phyloP scores from a whole-genome alignment of 768 basidiomycete species.

The Kwoniella bestiolae region DNA sequence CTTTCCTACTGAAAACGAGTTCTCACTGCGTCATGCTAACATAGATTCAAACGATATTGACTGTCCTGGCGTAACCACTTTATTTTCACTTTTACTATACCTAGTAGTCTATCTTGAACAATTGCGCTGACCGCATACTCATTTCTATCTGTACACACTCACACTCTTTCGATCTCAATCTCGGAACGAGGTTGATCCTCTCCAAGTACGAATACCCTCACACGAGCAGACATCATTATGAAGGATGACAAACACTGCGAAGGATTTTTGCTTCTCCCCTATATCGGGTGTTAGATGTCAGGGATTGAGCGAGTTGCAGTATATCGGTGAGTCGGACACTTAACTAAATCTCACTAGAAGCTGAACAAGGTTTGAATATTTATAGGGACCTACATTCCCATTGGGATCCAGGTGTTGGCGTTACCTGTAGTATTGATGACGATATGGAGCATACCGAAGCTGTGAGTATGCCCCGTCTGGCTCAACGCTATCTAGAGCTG shows the following conservation, averaged over 20 bases:
- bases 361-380: background rate
- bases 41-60: no score
- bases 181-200: background rate
- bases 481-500: no score
- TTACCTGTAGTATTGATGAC: background rate
- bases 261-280: conserved; percentile 27
- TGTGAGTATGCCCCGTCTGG: background rate
- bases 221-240: background rate
- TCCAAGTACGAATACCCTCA: background rate
- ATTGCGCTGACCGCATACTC: background rate
- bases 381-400: background rate
- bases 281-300: conserved; percentile 30
- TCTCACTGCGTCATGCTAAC: no score
- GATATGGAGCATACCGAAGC: background rate
- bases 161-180: no score
- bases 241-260: background rate
- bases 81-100: no score
- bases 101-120: no score
- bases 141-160: background rate
- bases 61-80: no score
- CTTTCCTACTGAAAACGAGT: no score
- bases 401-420: background rate
- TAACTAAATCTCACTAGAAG: no score
- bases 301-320: conserved; percentile 15
- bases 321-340: conserved; percentile 24